Base-by-base conservation (phyloP, 805 yeast species). In the Pichia rugopelliculosa region DNA sequence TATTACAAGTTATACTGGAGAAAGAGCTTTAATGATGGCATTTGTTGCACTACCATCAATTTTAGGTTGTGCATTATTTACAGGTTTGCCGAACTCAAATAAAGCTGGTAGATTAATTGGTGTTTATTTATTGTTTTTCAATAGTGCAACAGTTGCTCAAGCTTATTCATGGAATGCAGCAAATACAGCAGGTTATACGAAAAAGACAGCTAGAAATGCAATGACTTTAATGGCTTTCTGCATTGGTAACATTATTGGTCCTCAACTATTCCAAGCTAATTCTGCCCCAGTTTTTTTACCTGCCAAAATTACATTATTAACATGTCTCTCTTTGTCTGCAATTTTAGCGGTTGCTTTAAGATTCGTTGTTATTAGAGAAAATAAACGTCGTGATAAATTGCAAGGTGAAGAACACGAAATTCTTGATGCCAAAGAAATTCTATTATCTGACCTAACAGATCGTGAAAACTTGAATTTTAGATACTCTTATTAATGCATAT, bases 301-400 rank as follows among this genome's bases (percentile, higher is more conserved):
- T 3, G 74, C 76, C 11, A 70, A 80, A 80, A 60, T 72, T 44
- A 75, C 74, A 11, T 79, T 75, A 54, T 72, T 76, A 37, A 75
- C 73, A 7, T 56, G 73, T 18, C 66, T 74, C 8, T 76, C 72
- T 56, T 59, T 65, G 25, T 30, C 34, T 15, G 34, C 34, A 15
- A 30, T 30, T 30, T 30, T 30, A 10, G 34, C 34, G 6, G 17
- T 30, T n/a, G 5, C n/a, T 30, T n/a, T 30, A 30, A 30, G 34
- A 30, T 30, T 30, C 10, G 34, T 30, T 5, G 34, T 30, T 6
- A 30, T 30, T n/a, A 30, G 34, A 30, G 34, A 30, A 30, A 30
- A 30, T 10, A 30, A 30, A 30, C 34, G 34, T n/a, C 34, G 34
- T 30, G 34, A 30, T n/a, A n/a, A 30, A 30, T 23, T 22, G n/a